Conservation (phyloP, 352 stramenopile species). For the Pythium rhizo-oryzae region DNA sequence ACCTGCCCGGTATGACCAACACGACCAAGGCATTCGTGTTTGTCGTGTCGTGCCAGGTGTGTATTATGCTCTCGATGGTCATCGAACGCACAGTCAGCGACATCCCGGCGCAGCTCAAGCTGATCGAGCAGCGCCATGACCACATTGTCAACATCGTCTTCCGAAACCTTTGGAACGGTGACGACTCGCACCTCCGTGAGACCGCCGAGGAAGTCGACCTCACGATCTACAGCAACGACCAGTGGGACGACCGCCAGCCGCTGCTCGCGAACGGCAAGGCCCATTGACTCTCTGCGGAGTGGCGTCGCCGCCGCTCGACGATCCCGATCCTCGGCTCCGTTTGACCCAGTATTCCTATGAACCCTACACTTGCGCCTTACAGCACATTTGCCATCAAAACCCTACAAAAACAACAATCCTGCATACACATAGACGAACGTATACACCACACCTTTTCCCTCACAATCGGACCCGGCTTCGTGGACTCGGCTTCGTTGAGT, state of each 20-base stretch:
- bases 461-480: background rate
- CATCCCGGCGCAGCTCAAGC: constrained; percentile 53
- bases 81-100: constrained; percentile 68
- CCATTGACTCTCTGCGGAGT: constrained; percentile 19
- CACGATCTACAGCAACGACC: constrained; percentile 70
- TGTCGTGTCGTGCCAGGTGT: constrained; percentile 73
- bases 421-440: no score
- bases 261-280: constrained; percentile 17
- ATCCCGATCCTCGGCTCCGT: constrained; percentile 25
- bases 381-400: background rate
- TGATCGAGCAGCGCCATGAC: constrained; percentile 64
- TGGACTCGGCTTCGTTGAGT: no score
- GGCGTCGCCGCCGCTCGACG: constrained; percentile 14
- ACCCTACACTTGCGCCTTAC: background rate
- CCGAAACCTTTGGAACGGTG: constrained; percentile 64
- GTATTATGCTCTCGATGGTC: constrained; percentile 58
- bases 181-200: constrained; percentile 66
- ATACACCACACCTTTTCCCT: no score
- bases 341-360: constrained; percentile 16
- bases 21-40: constrained; percentile 66
- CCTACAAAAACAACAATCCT: no score
- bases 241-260: constrained; percentile 55
- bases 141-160: constrained; percentile 82
- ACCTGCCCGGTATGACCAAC: constrained; percentile 33
- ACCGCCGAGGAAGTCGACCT: constrained; percentile 74